Conservation (phyloP, 768 basidiomycete species). For the Suillus hirtellus region DNA sequence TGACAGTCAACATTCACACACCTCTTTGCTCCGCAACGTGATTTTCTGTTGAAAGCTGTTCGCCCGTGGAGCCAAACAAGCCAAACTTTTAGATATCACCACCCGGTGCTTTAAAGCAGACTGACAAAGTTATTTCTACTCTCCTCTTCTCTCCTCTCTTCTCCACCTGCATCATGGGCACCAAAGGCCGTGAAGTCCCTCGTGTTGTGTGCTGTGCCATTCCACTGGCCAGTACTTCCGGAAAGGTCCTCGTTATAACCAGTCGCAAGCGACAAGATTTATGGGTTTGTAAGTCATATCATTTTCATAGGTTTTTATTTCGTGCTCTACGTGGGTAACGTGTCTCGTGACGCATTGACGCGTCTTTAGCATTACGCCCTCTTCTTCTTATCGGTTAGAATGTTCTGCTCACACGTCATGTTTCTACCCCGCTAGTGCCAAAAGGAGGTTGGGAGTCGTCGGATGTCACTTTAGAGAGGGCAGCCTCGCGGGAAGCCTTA, state of each 20-base stretch:
- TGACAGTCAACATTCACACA: constrained; percentile 10
- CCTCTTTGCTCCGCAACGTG: constrained; percentile 2
- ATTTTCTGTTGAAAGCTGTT: background rate
- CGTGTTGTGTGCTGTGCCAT: constrained; percentile 92
- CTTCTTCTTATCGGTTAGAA: constrained; percentile 8
- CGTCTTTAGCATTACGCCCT: constrained; percentile 12
- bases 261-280: constrained; percentile 77
- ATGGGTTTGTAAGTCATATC: constrained; percentile 82
- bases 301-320: constrained; percentile 15
- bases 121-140: background rate
- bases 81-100: background rate
- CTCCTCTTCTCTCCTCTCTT: background rate
- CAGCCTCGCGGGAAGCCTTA: constrained; percentile 88
- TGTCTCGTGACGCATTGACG: constrained; percentile 3
- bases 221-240: constrained; percentile 70
- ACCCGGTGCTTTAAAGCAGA: background rate
- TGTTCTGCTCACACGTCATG: constrained; percentile 2
- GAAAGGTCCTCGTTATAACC: constrained; percentile 81
- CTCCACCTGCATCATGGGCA: constrained; percentile 38
- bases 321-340: constrained; percentile 7
- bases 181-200: constrained; percentile 78
- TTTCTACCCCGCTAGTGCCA: constrained; percentile 56
- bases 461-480: constrained; percentile 80
- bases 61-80: constrained; percentile 3
- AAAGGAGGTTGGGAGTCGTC: constrained; percentile 90